These are phyloP conservation scores for Anisodus acutangulus DNA, from an alignment of 257 asterid species.

Conservation along the genomic window DNA sequence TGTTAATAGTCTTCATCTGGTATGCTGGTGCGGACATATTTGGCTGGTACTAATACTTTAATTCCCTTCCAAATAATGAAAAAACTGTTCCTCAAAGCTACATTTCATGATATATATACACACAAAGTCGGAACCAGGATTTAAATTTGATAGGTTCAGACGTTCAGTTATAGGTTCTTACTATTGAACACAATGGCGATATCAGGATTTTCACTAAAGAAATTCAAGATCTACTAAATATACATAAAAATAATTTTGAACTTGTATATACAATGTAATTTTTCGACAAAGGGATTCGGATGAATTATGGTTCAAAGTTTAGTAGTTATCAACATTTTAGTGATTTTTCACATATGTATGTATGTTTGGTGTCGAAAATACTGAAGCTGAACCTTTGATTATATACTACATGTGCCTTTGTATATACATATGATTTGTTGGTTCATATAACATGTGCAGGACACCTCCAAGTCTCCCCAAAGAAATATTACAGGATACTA, in stretches of 20 bases:
- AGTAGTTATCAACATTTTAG: no score
- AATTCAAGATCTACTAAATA: no score
- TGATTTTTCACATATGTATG: no score
- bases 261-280: no score
- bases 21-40: constrained; percentile 46
- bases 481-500: constrained; percentile 43
- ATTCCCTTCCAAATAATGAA: neutral
- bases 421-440: neutral
- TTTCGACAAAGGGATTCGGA: no score
- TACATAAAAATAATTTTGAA: neutral
- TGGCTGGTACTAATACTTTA: constrained; percentile 43
- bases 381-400: neutral
- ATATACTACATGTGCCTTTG: neutral
- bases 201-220: no score
- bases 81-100: neutral
- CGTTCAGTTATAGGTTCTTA: neutral
- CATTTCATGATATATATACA: neutral
- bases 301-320: neutral
- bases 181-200: neutral
- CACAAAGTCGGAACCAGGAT: neutral
- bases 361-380: no score
- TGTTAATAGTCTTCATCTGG: constrained; percentile 65
- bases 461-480: constrained; percentile 53
- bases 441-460: constrained; percentile 41
- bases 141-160: neutral